phyloP scores from a whole-genome alignment of 169 alveolate genomes.

The Besnoitia besnoiti region DNA sequence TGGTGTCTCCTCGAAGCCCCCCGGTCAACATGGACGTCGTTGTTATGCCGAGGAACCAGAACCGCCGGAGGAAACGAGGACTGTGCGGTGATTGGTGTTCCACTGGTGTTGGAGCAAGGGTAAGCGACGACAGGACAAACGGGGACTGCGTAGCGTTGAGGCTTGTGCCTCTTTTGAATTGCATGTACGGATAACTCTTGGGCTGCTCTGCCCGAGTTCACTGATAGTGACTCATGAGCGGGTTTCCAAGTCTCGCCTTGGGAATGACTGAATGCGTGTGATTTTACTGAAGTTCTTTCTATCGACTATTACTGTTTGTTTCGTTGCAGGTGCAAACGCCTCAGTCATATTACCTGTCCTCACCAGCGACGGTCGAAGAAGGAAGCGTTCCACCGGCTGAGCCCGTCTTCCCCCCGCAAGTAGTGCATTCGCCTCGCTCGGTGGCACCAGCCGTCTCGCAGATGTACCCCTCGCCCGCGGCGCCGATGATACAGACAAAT shows the following conservation, averaged over 20 bases:
- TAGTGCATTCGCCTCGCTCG: neutral
- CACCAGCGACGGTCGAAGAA: neutral
- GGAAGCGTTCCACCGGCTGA: neutral
- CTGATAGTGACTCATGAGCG: too few relatives aligned
- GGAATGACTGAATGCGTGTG: too few relatives aligned
- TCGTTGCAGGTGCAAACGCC: neutral
- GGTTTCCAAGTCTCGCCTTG: too few relatives aligned
- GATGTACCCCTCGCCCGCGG: constrained; percentile 8
- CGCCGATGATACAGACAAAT: constrained; percentile 44
- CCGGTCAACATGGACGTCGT: neutral
- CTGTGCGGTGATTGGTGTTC: neutral
- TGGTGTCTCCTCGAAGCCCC: neutral
- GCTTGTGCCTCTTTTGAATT: too few relatives aligned
- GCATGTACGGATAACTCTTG: too few relatives aligned
- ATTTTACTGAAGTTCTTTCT: neutral
- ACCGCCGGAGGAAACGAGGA: too few relatives aligned
- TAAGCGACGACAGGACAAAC: neutral
- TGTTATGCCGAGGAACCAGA: neutral
- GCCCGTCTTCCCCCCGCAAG: neutral
- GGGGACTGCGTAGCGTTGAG: too few relatives aligned
- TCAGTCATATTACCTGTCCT: neutral
- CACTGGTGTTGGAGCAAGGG: neutral
- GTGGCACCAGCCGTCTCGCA: neutral
- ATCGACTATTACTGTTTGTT: neutral
- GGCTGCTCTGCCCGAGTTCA: too few relatives aligned